Base-by-base conservation (phyloP, 768 basidiomycete genomes). In the Lepiota brunneoincarnata region DNA sequence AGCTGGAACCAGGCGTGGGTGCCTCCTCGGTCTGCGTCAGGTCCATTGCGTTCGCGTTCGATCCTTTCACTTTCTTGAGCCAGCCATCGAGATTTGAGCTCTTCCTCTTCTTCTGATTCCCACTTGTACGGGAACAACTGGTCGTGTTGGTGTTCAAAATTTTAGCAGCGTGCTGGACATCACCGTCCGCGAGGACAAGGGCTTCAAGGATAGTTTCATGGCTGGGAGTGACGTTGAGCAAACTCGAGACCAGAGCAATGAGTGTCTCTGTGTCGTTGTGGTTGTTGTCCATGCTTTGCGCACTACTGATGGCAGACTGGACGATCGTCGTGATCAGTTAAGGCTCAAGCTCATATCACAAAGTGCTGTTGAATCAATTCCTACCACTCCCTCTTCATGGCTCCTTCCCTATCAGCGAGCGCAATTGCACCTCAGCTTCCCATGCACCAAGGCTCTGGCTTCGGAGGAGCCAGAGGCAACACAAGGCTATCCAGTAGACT, bases 161-260 rank as follows among this genome's bases (percentile, higher is more conserved):
- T 12, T 64, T 62, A 6, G 79, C 83, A 0, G 88, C 78, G 14
- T 65, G 68, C 51, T 81, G 66, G 20, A 78, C 78, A 59, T 90
- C 72, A 18, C 88, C 89, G 38, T 81, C 69, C 42, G 69, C 74
- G 48, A 75, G 64, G 12, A 84, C 70, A 7, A 91, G 75, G 1
- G 84, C 75, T 40, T 89, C 79, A 4, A 91, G 70, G 0, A 90
- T 74, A 6, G 64, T 60, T 18, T 69, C 67, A 39, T 76, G 73
- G 28, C 71, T 66, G 3, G 42, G 1, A 41, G 45, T 17, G 24
- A 31, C 72, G 67, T 49, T 65, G 49, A 89, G 65, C 12, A 88
- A 69, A 63, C 87, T 89, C 14, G 74, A 69, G n/a, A 89, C 80
- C 53, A 89, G 70, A 9, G 81, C 87, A 39, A 91, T 71, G 31